phyloP scores from a whole-genome alignment of 257 asterid genomes.

The Solanum chiquidenum region DNA sequence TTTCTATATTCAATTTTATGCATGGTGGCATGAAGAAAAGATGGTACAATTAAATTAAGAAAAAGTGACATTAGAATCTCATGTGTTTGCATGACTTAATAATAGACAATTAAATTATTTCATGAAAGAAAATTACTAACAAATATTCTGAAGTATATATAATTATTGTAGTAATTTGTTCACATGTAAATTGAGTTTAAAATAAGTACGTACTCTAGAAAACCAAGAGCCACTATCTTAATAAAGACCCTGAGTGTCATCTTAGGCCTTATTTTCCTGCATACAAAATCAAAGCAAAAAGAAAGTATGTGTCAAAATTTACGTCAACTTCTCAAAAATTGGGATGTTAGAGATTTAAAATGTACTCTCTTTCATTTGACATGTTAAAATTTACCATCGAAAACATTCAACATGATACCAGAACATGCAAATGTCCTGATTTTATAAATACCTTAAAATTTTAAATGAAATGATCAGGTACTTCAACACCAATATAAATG shows the following conservation, averaged over 20 bases:
- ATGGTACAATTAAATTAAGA: not conserved
- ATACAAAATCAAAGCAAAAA: constrained; percentile 3
- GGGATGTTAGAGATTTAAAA: not conserved
- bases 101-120: not conserved
- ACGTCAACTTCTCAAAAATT: not conserved
- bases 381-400: not conserved
- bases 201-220: constrained; percentile 50
- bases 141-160: not conserved
- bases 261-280: constrained; percentile 82
- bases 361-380: not conserved
- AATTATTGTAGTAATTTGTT: not conserved
- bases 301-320: not conserved
- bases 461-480: not conserved
- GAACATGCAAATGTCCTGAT: not conserved
- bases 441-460: not conserved
- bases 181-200: not conserved
- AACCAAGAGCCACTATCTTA: constrained; percentile 61
- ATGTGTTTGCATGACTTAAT: not conserved
- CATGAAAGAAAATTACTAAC: not conserved
- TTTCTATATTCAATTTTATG: not conserved
- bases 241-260: constrained; percentile 48
- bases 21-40: not conserved
- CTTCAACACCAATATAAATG: not conserved
- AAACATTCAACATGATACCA: not conserved
- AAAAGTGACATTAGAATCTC: not conserved